These are phyloP conservation scores for Lanzia echinophila DNA, from an alignment of 2,329 filamentous ascomycete species.

Conservation along the genomic window DNA sequence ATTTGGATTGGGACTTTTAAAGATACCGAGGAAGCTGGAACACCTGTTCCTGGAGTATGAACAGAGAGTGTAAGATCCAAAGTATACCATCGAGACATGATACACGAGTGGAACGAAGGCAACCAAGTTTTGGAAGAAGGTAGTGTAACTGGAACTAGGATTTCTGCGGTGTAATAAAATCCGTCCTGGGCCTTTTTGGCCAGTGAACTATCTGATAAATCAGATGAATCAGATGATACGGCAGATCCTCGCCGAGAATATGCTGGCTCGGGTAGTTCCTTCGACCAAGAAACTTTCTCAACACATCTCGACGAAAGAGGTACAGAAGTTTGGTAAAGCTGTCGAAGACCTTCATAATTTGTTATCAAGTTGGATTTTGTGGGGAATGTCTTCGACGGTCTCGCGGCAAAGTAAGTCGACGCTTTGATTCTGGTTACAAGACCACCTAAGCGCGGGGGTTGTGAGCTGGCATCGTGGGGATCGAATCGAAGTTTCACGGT, in stretches of 20 bases:
- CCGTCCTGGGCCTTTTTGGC: slow-evolving; percentile 5
- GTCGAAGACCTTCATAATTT: slow-evolving; percentile 21
- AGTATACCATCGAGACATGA: slow-evolving; percentile 56
- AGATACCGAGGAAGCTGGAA: slow-evolving; percentile 31
- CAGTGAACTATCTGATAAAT: slow-evolving; percentile 17
- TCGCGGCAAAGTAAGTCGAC: slow-evolving; percentile 23
- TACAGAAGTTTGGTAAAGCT: slow-evolving; percentile 22
- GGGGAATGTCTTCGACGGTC: slow-evolving; percentile 18
- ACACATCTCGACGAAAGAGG: slow-evolving; percentile 28
- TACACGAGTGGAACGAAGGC: slow-evolving; percentile 64
- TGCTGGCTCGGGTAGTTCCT: slow-evolving; percentile 19
- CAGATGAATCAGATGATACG: slow-evolving; percentile 24
- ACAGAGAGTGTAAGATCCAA: slow-evolving; percentile 53
- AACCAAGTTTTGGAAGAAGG: slow-evolving; percentile 55
- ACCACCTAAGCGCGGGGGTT: slow-evolving; percentile 28
- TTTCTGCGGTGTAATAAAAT: slow-evolving; percentile 48
- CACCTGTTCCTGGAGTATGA: slow-evolving; percentile 39
- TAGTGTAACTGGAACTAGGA: slow-evolving; percentile 57
- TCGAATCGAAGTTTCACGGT: slow-evolving; percentile 29
- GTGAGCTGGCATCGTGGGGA: slow-evolving; percentile 20
- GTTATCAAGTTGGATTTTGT: slow-evolving; percentile 13
- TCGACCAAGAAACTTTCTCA: slow-evolving; percentile 27
- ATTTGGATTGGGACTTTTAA: slow-evolving; percentile 28
- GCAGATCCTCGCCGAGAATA: slow-evolving; percentile 23
- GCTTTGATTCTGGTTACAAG: slow-evolving; percentile 28